Evolutionary conservation across 345 rosid species (phyloP).

Genomic region (Aegle marmelos): DNA sequence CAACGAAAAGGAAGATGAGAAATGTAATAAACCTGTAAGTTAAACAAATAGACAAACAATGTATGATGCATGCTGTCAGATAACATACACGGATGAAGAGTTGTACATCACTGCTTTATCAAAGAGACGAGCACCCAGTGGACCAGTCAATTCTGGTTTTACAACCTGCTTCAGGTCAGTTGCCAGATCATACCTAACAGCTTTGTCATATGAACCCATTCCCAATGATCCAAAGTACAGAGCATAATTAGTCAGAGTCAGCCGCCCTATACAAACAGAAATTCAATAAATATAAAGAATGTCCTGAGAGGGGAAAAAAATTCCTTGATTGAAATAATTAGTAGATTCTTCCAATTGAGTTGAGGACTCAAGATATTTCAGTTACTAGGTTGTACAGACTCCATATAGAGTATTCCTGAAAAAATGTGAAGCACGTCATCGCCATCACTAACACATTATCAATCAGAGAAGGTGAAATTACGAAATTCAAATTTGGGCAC

Average conservation of each 20-base stretch:
- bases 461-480: not conserved
- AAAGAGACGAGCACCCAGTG: conserved; percentile 92
- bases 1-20: conserved; percentile 3
- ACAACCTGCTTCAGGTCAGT: conserved; percentile 77
- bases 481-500: not conserved
- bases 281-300: conserved; percentile 19
- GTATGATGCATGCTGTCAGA: conserved; percentile 12
- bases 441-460: not conserved
- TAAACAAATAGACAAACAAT: conserved; percentile 14
- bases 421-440: not conserved
- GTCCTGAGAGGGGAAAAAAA: not conserved
- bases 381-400: not conserved
- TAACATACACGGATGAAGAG: conserved; percentile 64
- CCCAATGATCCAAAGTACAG: conserved; percentile 91
- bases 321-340: not conserved
- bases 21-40: conserved; percentile 5
- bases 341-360: conserved; percentile 11
- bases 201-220: conserved; percentile 70
- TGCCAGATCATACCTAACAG: conserved; percentile 77
- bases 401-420: not conserved
- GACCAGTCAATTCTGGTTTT: conserved; percentile 91
- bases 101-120: conserved; percentile 97
- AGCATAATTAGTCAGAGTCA: conserved; percentile 78
- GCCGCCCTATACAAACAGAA: conserved; percentile 60
- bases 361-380: not conserved